Evolutionary conservation across 441 rosid genomes (phyloP).

Genomic region (Aquilaria agallochum): DNA sequence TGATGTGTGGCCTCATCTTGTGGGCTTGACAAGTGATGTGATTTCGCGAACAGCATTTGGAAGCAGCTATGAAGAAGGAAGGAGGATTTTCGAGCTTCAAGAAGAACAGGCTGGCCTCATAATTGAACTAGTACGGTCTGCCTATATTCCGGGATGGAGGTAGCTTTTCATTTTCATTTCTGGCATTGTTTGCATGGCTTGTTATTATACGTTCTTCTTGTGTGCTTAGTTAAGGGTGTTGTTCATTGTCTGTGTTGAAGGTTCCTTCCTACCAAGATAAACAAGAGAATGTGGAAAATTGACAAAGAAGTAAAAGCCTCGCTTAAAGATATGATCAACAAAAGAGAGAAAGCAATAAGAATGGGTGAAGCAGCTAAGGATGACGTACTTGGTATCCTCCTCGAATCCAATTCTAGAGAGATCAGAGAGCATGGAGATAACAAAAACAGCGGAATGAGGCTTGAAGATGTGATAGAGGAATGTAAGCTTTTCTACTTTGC

Average conservation of each 20-base stretch:
- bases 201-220: background rate
- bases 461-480: conserved; percentile 17
- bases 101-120: conserved; percentile 14
- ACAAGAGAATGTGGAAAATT: conserved; percentile 19
- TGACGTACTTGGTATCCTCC: conserved; percentile 34
- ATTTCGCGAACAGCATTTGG: conserved; percentile 36
- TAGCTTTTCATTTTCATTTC: background rate
- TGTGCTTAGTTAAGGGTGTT: too few species aligned
- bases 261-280: conserved; percentile 19
- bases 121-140: conserved; percentile 8
- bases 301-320: conserved; percentile 10
- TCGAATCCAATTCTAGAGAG: conserved; percentile 33
- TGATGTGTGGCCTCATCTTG: conserved; percentile 26
- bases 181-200: background rate
- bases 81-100: conserved; percentile 19
- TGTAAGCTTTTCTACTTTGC: conserved; percentile 27
- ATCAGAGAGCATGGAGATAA: conserved; percentile 18
- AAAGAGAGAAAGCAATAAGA: conserved; percentile 16
- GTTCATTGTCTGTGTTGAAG: background rate
- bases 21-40: conserved; percentile 21
- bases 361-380: conserved; percentile 22
- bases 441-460: background rate
- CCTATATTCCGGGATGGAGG: conserved; percentile 20
- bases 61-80: conserved; percentile 25
- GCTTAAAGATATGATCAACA: conserved; percentile 17